Conservation (phyloP, 2,329 filamentous ascomycete species). For the Trichothecium roseum region DNA sequence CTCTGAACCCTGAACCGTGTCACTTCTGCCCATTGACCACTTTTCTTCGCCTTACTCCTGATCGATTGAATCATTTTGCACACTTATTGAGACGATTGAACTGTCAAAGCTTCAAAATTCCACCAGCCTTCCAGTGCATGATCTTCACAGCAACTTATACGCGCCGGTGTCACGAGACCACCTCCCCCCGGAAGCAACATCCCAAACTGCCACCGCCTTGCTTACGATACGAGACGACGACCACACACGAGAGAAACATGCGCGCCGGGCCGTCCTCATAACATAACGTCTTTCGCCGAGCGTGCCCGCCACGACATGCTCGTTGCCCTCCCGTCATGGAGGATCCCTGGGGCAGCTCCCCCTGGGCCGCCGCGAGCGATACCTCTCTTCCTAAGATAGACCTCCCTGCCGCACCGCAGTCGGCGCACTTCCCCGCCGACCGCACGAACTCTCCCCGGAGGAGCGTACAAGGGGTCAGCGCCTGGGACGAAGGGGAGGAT, state of each 20-base stretch:
- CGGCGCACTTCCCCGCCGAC: conserved; percentile 18
- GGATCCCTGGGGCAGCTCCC: conserved; percentile 49
- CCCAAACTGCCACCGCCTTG: not conserved
- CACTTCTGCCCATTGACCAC: too few species aligned
- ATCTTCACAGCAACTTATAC: too few species aligned
- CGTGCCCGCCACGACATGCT: conserved; percentile 18
- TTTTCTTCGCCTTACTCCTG: too few species aligned
- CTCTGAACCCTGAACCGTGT: too few species aligned
- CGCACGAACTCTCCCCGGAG: conserved; percentile 8
- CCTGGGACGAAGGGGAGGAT: conserved; percentile 16
- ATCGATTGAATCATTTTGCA: too few species aligned
- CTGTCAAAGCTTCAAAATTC: too few species aligned
- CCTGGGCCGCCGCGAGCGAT: conserved; percentile 35
- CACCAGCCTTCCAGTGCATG: too few species aligned
- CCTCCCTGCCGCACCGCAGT: conserved; percentile 20
- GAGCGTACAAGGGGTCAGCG: conserved; percentile 14
- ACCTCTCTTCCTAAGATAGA: conserved; percentile 23
- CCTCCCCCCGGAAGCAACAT: not conserved
- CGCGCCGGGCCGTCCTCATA: not conserved
- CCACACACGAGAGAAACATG: not conserved
- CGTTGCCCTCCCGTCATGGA: conserved; percentile 32
- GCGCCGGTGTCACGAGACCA: too few species aligned
- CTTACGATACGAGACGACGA: not conserved
- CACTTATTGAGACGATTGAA: too few species aligned
- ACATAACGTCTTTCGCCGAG: not conserved